Base-by-base conservation (phyloP, 441 rosid species). In the Arabidopsis hybrid region DNA sequence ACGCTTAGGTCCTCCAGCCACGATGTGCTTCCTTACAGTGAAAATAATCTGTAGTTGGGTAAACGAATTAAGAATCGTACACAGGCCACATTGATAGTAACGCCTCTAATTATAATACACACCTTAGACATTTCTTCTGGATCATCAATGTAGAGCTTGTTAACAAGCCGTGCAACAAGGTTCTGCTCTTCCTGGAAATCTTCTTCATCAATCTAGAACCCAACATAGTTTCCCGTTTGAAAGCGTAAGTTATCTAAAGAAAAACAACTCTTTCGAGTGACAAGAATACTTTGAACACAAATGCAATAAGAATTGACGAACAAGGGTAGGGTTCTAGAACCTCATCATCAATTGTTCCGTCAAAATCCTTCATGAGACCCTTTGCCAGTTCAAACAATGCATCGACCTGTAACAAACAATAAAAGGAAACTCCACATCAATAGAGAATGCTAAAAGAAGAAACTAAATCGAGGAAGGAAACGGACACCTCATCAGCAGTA, bases 181-280 rank as follows among this genome's bases (percentile, higher is more conserved):
- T 87, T 92, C 84, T 95, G 99, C 84, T 95, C 97, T 81, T 95
- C 98, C 82, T 88, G 89, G 79, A 95, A 95, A 82, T 92, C 98
- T 76, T 95, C 97, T 85, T 91, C 98, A 81, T 92, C 96, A 70
- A 89, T 74, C 98, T 95, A 81, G 51, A 75, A 14, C 11, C 45
- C 50, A 16, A 26, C 40, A 73, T 35, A 63, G 35, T 21, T 39
- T 51, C 32, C 49, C 56, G 1, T 51, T 67, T 52, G 50, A 65
- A 43, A 59, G 13, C 14, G 26, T 35, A 65, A 71, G 56, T 7
- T 34, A 49, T 49, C 29, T 13, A 65, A 18, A 59, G 67, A 49
- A 56, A 69, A 59, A 58, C 6, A 43, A 21, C 50, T 55, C 40
- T 53, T 60, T 36, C 14, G 8, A 16, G 38, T 51, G 45, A 59